Conservation (phyloP, 192 early-diverging fungal species). For the Mortierella antarctica region DNA sequence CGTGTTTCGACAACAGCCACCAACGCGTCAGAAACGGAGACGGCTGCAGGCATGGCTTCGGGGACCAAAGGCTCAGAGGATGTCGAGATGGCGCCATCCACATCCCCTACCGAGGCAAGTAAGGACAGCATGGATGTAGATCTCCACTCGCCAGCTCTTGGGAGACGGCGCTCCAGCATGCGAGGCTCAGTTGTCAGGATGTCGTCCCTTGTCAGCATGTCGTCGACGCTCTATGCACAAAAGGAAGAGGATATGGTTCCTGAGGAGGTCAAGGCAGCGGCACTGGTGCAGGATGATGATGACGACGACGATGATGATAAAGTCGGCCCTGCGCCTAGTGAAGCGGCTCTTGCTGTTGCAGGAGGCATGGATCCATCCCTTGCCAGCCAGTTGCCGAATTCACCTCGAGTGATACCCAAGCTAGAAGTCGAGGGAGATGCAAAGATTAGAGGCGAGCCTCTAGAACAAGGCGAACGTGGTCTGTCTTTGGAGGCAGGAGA, state of each 20-base stretch:
- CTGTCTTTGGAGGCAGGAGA: background rate
- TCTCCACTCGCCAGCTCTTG: slow-evolving; percentile 45
- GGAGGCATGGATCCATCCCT: slow-evolving; percentile 48
- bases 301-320: slow-evolving; percentile 51
- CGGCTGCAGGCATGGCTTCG: background rate
- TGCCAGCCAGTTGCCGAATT: slow-evolving; percentile 17
- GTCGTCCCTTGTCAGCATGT: slow-evolving; percentile 54
- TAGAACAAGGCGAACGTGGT: slow-evolving; percentile 6
- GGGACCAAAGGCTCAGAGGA: slow-evolving; percentile 1
- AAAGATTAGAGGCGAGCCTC: background rate
- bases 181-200: slow-evolving; percentile 42
- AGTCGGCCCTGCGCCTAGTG: slow-evolving; percentile 42
- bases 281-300: slow-evolving; percentile 24
- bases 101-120: slow-evolving; percentile 4
- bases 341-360: slow-evolving; percentile 46
- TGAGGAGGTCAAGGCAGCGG: slow-evolving; percentile 20
- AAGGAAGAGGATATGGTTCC: slow-evolving; percentile 41
- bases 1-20: slow-evolving; percentile 19
- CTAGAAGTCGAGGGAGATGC: slow-evolving; percentile 1
- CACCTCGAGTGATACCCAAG: slow-evolving; percentile 24
- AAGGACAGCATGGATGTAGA: slow-evolving; percentile 44
- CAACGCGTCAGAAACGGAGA: slow-evolving; percentile 1
- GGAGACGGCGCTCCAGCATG: slow-evolving; percentile 47
- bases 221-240: slow-evolving; percentile 44
- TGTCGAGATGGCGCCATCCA: slow-evolving; percentile 15